Evolutionary conservation across 106 monocot genomes (phyloP).

Genomic region (Apostasia ramifera): DNA sequence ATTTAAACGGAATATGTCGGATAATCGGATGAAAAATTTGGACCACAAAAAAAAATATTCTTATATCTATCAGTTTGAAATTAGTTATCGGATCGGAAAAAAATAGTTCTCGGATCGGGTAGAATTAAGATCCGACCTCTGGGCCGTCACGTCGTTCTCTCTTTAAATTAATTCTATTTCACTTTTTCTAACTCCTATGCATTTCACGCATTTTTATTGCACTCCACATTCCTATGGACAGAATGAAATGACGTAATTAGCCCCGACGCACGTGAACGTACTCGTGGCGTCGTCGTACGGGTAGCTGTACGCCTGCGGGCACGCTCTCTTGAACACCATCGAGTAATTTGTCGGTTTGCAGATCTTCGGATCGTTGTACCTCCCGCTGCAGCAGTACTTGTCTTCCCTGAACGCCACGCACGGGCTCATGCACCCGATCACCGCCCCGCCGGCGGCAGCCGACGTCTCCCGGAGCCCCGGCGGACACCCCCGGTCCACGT

Average conservation of each 20-base stretch:
- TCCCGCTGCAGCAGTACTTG: slow-evolving; percentile 3
- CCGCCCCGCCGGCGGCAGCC: neutral
- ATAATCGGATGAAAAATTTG: too few species aligned
- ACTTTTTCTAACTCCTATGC: too few species aligned
- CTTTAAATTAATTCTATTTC: too few species aligned
- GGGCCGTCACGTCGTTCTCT: too few species aligned
- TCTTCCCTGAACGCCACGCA: neutral
- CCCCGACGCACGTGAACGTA: slow-evolving; percentile 3
- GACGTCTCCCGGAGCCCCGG: neutral
- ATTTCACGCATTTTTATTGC: too few species aligned
- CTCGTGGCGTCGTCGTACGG: slow-evolving; percentile 10
- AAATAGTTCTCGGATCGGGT: too few species aligned
- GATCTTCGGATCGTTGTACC: neutral
- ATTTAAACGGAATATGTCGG: too few species aligned
- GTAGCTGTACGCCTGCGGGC: slow-evolving; percentile 9
- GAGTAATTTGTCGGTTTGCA: slow-evolving; percentile 5
- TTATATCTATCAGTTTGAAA: too few species aligned
- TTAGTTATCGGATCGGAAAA: too few species aligned
- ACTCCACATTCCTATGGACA: neutral
- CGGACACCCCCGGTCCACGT: slow-evolving; percentile 22
- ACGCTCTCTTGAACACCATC: neutral
- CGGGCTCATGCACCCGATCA: slow-evolving; percentile 4
- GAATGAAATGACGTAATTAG: neutral
- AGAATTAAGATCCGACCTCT: too few species aligned
- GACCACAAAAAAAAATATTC: too few species aligned